Base-by-base conservation (phyloP, 352 stramenopile species). In the Phytophthora ohioensis region DNA sequence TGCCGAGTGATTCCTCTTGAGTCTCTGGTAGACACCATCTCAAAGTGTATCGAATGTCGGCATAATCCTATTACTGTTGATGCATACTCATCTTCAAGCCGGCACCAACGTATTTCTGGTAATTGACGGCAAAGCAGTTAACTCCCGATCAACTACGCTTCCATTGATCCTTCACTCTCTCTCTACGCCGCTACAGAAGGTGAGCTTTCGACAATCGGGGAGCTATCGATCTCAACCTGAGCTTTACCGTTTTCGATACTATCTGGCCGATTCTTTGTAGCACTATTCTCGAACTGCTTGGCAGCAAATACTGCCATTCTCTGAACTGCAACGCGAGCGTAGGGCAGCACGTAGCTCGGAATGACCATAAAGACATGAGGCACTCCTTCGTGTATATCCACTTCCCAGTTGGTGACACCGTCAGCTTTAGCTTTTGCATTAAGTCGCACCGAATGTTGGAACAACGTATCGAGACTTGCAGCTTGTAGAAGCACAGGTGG, bases 311-410 rank as follows among this genome's bases (percentile, higher is more conserved):
- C 55, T 43, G 75, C 75, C 55, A 81, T 75, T 17, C 46, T 47
- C 46, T 74, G 48, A 21, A 82, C 39, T 0, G 55, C 74, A 1
- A 76, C 51, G 3, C 47, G 54, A 17, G 69, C 65, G 6, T 79
- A 71, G 0, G 80, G 80, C 39, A 87, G n/a, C 6, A 84, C 41
- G 11, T 64, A 66, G 5, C 43, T 30, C 13, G 78, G 70, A 9
- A 82, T 55, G 10, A 82, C 34, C 41, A 69, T 75, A 48, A 88
- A 88, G 4, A 74, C 78, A 45, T 88, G 80, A 39, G 77, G 64
- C 27, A 88, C 67, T 35, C 56, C 62, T 60, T 73, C 61, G 41
- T 84, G 75, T 9, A 79, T 31, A 34, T 85, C 75, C 9, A 82
- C 21, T n/a, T 84, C 70, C 60, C 76, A 80, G 45, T 76, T 69